Evolutionary conservation across 2,329 filamentous ascomycete species (phyloP).

Genomic region (Aspergillus ibericus): DNA sequence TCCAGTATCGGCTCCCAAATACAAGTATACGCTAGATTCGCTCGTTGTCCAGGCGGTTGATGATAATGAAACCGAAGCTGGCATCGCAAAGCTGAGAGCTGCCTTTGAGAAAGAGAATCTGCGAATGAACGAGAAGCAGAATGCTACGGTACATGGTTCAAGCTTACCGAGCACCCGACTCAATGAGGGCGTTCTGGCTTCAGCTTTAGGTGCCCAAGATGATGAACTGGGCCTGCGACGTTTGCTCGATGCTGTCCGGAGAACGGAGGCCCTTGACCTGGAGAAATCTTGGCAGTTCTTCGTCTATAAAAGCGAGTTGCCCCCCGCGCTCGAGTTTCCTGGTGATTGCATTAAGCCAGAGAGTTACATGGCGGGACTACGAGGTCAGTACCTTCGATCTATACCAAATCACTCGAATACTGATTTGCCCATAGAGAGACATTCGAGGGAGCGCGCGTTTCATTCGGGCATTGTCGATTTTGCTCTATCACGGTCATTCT

Average conservation of each 20-base stretch:
- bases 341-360: constrained; percentile 28
- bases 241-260: constrained; percentile 57
- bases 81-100: constrained; percentile 40
- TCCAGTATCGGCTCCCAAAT: constrained; percentile 43
- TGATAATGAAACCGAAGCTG: constrained; percentile 61
- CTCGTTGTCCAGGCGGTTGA: constrained; percentile 60
- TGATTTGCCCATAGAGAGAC: constrained; percentile 41
- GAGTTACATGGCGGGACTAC: constrained; percentile 33
- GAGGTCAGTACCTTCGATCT: constrained; percentile 28
- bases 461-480: constrained; percentile 62
- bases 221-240: constrained; percentile 47
- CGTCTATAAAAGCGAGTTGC: constrained; percentile 27
- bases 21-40: constrained; percentile 64
- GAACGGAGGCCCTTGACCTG: constrained; percentile 59
- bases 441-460: constrained; percentile 59
- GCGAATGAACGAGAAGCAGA: neutral
- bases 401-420: neutral
- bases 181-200: constrained; percentile 44
- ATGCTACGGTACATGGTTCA: neutral
- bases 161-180: constrained; percentile 19
- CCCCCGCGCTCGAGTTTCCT: constrained; percentile 36
- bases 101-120: constrained; percentile 22
- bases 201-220: constrained; percentile 46
- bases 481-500: constrained; percentile 45
- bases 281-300: constrained; percentile 62